Conservation (phyloP, 2,329 filamentous ascomycete species). For the Chaetomium sp. region DNA sequence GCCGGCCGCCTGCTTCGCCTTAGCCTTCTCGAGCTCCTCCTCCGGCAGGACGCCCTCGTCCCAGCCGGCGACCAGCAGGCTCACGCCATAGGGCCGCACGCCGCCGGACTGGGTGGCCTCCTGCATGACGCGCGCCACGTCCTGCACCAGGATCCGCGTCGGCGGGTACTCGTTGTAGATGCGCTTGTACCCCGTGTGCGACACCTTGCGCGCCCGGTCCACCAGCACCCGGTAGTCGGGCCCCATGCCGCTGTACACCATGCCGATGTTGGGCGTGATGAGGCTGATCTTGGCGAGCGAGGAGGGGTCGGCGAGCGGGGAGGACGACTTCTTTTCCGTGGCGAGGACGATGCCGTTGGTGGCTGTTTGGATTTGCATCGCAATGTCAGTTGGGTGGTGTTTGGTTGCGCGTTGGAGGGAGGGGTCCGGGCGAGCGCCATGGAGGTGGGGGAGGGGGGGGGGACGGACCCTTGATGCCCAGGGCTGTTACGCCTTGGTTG, state of each 20-base stretch:
- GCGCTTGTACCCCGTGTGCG: slow-evolving; percentile 97
- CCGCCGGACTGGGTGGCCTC: slow-evolving; percentile 98
- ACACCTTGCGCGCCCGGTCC: slow-evolving; percentile 97
- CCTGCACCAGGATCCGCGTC: slow-evolving; percentile 97
- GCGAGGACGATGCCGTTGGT: slow-evolving; percentile 99
- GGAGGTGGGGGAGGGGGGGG: slow-evolving; percentile 13
- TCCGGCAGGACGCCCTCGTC: slow-evolving; percentile 95
- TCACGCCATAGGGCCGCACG: slow-evolving; percentile 95
- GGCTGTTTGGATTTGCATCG: slow-evolving; percentile 55
- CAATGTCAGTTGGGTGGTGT: slow-evolving; percentile 52
- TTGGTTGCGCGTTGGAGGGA: slow-evolving; percentile 63
- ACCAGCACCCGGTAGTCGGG: slow-evolving; percentile 97
- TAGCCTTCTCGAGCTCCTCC: slow-evolving; percentile 48
- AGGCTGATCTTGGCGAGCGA: slow-evolving; percentile 97
- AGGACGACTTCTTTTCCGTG: slow-evolving; percentile 99
- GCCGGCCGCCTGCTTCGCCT: slow-evolving; percentile 54
- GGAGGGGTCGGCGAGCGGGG: slow-evolving; percentile 90
- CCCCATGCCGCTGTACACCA: slow-evolving; percentile 99
- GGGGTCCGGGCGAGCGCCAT: not conserved
- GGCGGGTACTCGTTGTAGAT: slow-evolving; percentile 99
- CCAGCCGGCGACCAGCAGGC: slow-evolving; percentile 93
- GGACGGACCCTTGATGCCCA: slow-evolving; percentile 89
- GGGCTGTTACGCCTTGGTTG: slow-evolving; percentile 97
- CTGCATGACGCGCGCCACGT: slow-evolving; percentile 97
- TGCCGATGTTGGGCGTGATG: slow-evolving; percentile 98